Conservation (phyloP, 768 basidiomycete genomes). For the Favolaschia claudopus region DNA sequence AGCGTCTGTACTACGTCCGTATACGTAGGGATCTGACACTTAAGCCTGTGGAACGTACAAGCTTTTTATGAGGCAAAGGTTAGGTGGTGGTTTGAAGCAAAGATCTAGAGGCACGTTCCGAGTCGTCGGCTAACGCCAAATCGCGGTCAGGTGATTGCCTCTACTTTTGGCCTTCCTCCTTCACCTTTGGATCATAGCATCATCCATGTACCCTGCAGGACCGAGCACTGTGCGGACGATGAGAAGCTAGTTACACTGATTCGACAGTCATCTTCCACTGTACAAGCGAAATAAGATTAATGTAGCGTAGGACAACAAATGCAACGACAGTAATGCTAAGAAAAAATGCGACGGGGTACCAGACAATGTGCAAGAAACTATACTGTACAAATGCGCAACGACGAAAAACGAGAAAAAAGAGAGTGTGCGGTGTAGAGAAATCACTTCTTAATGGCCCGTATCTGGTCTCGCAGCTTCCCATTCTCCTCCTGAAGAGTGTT, state of each 20-base stretch:
- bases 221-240: conserved; percentile 3
- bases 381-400: conserved; percentile 14
- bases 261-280: no score
- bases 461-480: conserved; percentile 68
- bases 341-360: conserved; percentile 15
- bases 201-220: conserved; percentile 10
- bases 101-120: no score
- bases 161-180: no score
- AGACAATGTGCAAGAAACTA: conserved; percentile 10
- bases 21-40: no score
- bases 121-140: no score
- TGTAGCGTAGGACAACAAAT: conserved; percentile 11
- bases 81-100: no score
- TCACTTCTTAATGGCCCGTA: conserved; percentile 66
- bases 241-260: conserved; percentile 11
- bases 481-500: conserved; percentile 87
- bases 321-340: no score
- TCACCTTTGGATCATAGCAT: no score
- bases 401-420: background rate
- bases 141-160: no score
- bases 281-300: conserved; percentile 17
- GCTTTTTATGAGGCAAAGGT: no score
- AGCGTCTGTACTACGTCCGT: no score
- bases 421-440: background rate
- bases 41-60: no score